Conservation (phyloP, 352 stramenopile species). For the Phytophthora vignae region DNA sequence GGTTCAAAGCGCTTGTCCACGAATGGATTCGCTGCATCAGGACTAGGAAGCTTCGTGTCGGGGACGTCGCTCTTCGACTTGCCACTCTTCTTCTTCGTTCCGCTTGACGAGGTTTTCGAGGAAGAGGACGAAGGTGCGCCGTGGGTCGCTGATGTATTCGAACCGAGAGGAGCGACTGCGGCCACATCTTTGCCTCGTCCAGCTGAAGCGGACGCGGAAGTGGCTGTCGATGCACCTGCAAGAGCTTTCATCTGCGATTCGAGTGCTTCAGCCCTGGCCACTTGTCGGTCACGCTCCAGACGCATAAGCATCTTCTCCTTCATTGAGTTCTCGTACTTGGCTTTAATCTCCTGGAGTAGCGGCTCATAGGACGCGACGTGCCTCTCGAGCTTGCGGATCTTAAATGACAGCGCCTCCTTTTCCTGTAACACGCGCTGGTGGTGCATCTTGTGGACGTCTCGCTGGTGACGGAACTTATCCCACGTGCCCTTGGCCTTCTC, state of each 20-base stretch:
- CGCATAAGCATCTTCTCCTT: constrained; percentile 98
- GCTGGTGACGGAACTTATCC: constrained; percentile 96
- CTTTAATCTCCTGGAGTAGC: constrained; percentile 92
- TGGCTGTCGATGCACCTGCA: constrained; percentile 12
- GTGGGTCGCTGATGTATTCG: constrained; percentile 13
- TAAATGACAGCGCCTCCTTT: constrained; percentile 92
- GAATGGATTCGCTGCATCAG: constrained; percentile 76
- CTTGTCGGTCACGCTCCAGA: constrained; percentile 93
- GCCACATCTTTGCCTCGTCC: constrained; percentile 39
- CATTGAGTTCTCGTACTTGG: constrained; percentile 95
- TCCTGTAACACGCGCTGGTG: constrained; percentile 96
- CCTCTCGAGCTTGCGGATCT: constrained; percentile 93
- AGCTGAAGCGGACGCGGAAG: constrained; percentile 10
- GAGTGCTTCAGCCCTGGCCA: constrained; percentile 89
- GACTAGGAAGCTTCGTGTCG: constrained; percentile 63
- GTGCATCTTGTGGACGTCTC: constrained; percentile 96
- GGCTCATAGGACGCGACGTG: constrained; percentile 94
- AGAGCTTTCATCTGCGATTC: constrained; percentile 84
- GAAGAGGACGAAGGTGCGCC: constrained; percentile 19
- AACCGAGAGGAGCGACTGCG: constrained; percentile 34
- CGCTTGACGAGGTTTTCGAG: constrained; percentile 21
- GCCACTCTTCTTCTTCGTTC: constrained; percentile 55
- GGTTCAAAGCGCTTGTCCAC: constrained; percentile 78
- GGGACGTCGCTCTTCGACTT: constrained; percentile 48
- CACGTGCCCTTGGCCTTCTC: constrained; percentile 93